Conservation (phyloP, 805 yeast species). For the Pichia insulana region DNA sequence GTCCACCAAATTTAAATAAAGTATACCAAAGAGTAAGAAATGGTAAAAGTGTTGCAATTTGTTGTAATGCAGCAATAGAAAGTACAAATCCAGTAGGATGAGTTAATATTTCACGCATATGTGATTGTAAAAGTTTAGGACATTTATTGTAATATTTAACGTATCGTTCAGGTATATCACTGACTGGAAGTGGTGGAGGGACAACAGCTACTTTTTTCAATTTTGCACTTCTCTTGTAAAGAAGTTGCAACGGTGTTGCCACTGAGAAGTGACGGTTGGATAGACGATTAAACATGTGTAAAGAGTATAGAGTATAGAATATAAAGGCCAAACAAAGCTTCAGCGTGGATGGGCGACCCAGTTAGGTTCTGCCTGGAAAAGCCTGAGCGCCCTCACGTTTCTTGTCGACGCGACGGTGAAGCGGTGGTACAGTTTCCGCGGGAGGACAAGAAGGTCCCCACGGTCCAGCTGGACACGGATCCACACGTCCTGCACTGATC, state of each 20-base stretch:
- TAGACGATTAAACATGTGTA: too few relatives aligned
- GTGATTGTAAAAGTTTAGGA: slow-evolving; percentile 26
- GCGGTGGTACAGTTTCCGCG: slow-evolving; percentile 92
- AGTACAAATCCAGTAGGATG: slow-evolving; percentile 33
- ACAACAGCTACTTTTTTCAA: slow-evolving; percentile 5
- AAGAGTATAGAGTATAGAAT: too few relatives aligned
- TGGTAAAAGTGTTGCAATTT: slow-evolving; percentile 45
- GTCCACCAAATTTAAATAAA: slow-evolving; percentile 16
- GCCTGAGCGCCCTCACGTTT: slow-evolving; percentile 66
- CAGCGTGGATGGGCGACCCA: slow-evolving; percentile 59
- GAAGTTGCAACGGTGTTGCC: neutral
- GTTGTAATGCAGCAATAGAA: slow-evolving; percentile 43
- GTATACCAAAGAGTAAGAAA: slow-evolving; percentile 42
- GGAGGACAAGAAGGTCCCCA: slow-evolving; percentile 66
- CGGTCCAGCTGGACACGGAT: slow-evolving; percentile 56
- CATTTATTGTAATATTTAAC: slow-evolving; percentile 23
- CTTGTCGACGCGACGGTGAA: slow-evolving; percentile 64
- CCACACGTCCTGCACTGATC: slow-evolving; percentile 59
- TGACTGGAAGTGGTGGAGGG: slow-evolving; percentile 7
- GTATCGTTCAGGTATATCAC: neutral
- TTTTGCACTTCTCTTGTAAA: slow-evolving; percentile 17
- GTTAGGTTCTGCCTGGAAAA: slow-evolving; percentile 92
- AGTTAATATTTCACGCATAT: slow-evolving; percentile 22
- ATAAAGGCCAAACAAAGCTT: too few relatives aligned
- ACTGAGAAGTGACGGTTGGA: neutral